Evolutionary conservation across 2,329 filamentous ascomycete species (phyloP).

Genomic region (Cladosporium phlei): DNA sequence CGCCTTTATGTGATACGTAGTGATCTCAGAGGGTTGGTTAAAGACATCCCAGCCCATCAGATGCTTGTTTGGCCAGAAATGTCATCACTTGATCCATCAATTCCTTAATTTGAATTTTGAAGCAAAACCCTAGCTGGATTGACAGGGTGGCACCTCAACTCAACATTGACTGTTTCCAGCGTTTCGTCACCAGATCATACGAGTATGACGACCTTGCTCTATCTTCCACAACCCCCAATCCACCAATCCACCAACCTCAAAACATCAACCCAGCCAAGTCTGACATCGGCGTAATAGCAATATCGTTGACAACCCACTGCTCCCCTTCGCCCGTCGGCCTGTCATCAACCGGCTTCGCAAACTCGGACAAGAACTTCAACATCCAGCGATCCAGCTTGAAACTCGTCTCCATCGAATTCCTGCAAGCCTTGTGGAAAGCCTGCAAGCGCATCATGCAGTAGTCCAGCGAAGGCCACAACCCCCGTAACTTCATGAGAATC

Average conservation of each 20-base stretch:
- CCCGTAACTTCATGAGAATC: conserved; percentile 6
- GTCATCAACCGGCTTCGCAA: conserved; percentile 9
- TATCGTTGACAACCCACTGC: conserved; percentile 9
- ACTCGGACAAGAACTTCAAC: conserved; percentile 38
- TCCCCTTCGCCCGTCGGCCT: conserved; percentile 6
- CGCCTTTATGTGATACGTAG: no score
- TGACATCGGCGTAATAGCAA: conserved; percentile 11
- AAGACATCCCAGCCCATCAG: no score
- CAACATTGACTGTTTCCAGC: no score
- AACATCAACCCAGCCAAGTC: conserved; percentile 10
- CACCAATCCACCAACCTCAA: no score
- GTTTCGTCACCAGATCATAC: no score
- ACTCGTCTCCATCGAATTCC: conserved; percentile 5
- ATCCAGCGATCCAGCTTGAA: conserved; percentile 26
- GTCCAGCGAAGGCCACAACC: conserved; percentile 4
- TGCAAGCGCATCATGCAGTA: conserved; percentile 10
- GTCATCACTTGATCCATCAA: no score
- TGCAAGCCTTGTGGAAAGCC: conserved; percentile 12
- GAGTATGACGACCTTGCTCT: no score
- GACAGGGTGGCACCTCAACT: no score
- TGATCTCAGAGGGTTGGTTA: no score
- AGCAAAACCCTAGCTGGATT: no score
- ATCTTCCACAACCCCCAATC: not conserved
- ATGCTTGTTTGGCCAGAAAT: no score
- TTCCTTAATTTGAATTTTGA: no score